phyloP scores from a whole-genome alignment of 192 early-diverging fungal species.

The Thamnidium elegans region DNA sequence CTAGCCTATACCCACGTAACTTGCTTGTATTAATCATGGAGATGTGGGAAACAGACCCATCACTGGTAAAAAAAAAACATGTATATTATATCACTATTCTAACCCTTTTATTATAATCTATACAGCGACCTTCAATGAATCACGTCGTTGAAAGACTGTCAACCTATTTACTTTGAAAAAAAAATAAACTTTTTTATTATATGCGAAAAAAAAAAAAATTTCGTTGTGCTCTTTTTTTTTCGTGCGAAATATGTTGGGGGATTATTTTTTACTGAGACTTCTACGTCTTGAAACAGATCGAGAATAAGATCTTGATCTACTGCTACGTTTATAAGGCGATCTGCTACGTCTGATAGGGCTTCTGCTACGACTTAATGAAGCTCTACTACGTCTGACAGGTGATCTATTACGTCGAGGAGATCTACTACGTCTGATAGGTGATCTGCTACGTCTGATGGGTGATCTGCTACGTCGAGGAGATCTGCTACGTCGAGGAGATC shows the following conservation, averaged over 20 bases:
- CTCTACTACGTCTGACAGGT: slow-evolving; percentile 16
- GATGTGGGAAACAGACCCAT: slow-evolving; percentile 70
- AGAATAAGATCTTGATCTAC: slow-evolving; percentile 1
- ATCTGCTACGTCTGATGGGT: slow-evolving; percentile 5
- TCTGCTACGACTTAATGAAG: slow-evolving; percentile 17
- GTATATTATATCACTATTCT: not conserved
- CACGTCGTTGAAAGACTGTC: slow-evolving; percentile 69
- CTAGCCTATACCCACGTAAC: slow-evolving; percentile 53
- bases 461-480: not conserved
- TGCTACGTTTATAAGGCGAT: not conserved
- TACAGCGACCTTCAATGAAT: slow-evolving; percentile 62
- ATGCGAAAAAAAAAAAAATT: not conserved
- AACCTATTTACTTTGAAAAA: slow-evolving; percentile 46
- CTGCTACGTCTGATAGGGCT: slow-evolving; percentile 10
- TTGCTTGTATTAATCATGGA: slow-evolving; percentile 61
- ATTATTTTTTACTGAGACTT: no score
- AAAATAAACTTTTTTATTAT: not conserved
- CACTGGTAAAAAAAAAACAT: slow-evolving; percentile 29
- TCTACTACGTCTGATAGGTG: not conserved
- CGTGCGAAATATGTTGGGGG: no score
- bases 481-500: slow-evolving; percentile 7
- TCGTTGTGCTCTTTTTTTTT: not conserved
- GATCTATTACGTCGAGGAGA: slow-evolving; percentile 17
- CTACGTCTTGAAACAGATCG: no score
- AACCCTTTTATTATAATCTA: slow-evolving; percentile 1